Conservation (phyloP, 164 flowering plant genomes). For the Cinnamomum chago region DNA sequence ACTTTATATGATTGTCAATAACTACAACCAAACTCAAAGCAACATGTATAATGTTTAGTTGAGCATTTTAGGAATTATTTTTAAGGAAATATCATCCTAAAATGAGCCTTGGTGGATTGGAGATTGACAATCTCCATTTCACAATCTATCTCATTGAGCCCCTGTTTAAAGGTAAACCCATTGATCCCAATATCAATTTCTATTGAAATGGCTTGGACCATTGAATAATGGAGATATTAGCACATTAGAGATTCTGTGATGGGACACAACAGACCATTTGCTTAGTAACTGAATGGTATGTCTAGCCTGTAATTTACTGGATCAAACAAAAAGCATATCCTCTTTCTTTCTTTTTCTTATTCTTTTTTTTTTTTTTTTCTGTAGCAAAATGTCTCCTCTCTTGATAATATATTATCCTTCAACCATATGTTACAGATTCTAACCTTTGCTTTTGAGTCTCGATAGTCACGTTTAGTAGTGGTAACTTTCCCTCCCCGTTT, state of each 20-base stretch:
- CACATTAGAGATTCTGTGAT: neutral
- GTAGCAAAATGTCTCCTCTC: neutral
- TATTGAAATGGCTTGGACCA: neutral
- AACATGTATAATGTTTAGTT: neutral
- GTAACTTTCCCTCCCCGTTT: slow-evolving; percentile 6
- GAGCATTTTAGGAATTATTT: neutral
- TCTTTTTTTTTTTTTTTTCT: too few relatives aligned
- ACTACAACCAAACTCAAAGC: neutral
- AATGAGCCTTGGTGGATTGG: too few relatives aligned
- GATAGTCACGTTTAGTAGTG: slow-evolving; percentile 15
- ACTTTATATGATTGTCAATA: neutral
- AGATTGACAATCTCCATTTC: neutral
- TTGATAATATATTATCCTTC: neutral
- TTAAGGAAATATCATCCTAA: neutral
- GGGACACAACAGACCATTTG: neutral
- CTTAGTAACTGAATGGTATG: neutral
- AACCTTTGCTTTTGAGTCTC: slow-evolving; percentile 42
- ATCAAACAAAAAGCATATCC: too few relatives aligned
- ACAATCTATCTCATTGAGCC: neutral
- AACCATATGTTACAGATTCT: slow-evolving; percentile 9
- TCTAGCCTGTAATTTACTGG: neutral
- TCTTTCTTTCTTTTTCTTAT: too few relatives aligned
- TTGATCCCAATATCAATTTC: neutral
- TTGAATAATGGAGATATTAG: too few relatives aligned
- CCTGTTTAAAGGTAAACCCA: neutral